A percentile compares a stretch with the other conserved stretches of the same genome.
These are phyloP conservation scores for Pseudozyma hubeiensis DNA, from an alignment of 1,284 basidiomycete genomes.

Conservation along the genomic window DNA sequence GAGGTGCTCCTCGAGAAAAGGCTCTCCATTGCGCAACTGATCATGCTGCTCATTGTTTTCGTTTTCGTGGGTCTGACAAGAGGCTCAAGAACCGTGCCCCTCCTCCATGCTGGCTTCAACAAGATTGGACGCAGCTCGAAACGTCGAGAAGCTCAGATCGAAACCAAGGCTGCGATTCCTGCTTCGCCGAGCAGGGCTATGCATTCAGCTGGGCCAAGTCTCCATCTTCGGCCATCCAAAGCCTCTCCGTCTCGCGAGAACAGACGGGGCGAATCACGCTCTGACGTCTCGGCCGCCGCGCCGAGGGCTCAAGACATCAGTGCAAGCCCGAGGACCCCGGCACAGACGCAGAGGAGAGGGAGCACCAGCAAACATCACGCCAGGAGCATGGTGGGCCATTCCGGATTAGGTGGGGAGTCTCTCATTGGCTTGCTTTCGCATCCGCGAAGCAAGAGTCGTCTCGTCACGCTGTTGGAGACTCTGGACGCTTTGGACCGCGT, in stretches of 20 bases:
- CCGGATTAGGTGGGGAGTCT: constrained; percentile 5
- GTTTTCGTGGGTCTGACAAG: constrained; percentile 86
- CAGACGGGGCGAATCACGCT: neutral
- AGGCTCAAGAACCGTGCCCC: constrained; percentile 73
- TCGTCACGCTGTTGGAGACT: constrained; percentile 25
- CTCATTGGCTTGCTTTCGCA: constrained; percentile 28
- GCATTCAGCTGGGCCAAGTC: constrained; percentile 7
- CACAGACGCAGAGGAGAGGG: no score
- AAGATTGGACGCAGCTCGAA: constrained; percentile 31
- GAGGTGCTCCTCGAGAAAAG: constrained; percentile 87
- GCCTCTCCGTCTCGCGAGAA: constrained; percentile 3
- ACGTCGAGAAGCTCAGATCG: constrained; percentile 16
- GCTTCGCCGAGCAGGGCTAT: constrained; percentile 17
- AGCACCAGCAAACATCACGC: constrained; percentile 1
- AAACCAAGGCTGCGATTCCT: constrained; percentile 7
- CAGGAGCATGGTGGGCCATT: neutral
- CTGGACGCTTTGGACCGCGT: constrained; percentile 28
- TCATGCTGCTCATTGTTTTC: constrained; percentile 80
- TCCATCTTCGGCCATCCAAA: constrained; percentile 4
- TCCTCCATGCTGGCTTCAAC: constrained; percentile 49
- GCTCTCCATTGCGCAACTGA: constrained; percentile 82
- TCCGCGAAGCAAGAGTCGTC: constrained; percentile 23
- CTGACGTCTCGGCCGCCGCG: neutral
- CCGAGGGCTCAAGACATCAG: no score
- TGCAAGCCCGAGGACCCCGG: no score